phyloP scores from a whole-genome alignment of 345 rosid species.

The Lumnitzera littorea region DNA sequence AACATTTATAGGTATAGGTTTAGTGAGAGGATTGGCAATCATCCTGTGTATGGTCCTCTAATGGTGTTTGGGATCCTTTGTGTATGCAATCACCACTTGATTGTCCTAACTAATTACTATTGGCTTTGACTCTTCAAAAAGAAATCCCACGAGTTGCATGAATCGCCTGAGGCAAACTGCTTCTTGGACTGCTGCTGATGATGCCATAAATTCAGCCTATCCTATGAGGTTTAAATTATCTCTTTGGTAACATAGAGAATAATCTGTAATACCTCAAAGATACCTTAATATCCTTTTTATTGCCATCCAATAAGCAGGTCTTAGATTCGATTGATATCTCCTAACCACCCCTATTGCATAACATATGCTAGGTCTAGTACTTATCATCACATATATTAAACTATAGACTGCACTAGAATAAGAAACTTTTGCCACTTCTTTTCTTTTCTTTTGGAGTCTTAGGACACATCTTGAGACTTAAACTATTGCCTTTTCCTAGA shows the following conservation, averaged over 20 bases:
- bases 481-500: too few relatives aligned
- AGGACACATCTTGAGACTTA: too few relatives aligned
- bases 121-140: not conserved
- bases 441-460: too few relatives aligned
- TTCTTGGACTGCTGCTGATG: not conserved
- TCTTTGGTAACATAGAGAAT: too few relatives aligned
- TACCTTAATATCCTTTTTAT: too few relatives aligned
- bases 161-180: not conserved
- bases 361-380: not conserved
- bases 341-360: too few relatives aligned
- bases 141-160: not conserved
- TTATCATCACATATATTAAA: not conserved
- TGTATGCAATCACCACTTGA: not conserved
- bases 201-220: conserved; percentile 1
- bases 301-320: too few relatives aligned
- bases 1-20: not conserved
- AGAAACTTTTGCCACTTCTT: too few relatives aligned
- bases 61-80: conserved; percentile 1
- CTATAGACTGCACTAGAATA: too few relatives aligned
- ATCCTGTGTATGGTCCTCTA: not conserved
- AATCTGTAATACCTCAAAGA: too few relatives aligned
- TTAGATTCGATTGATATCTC: too few relatives aligned
- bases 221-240: too few relatives aligned
- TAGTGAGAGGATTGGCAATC: not conserved
- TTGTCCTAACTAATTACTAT: not conserved